Evolutionary conservation across 2,329 filamentous ascomycete genomes (phyloP), one percentile per base, ranked within the genome.

Genomic region (Phialophora macrospora): DNA sequence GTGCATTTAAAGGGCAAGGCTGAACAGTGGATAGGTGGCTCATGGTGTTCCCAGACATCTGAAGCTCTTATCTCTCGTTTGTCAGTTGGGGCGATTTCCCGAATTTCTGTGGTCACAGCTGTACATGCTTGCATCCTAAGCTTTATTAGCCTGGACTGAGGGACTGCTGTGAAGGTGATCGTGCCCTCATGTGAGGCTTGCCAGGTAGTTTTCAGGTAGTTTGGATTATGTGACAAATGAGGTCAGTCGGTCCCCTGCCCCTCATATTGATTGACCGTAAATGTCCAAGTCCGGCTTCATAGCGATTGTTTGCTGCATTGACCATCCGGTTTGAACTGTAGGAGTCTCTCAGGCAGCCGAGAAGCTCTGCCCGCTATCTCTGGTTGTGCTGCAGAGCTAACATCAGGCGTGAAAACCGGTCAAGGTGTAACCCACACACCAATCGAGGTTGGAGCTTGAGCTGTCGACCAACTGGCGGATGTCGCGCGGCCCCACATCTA

Each of bases 401-500:
- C 24, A 30, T 48, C 34, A 20, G 55, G 56, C 17, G 17, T 46
- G 44, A 11, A 24, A 60, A 60, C 58, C 46, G 58, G 58, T 60
- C 44, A 60, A 46, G 48, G 17, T 51, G 48, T 22, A 26, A 3
- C 48, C 38, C 48, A 8, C 48, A 24, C 48, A 8, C 22, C 48
- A 51, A 28, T 22, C 22, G 24, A 51, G 48, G n/a, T 57, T 20
- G 9, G 7, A 57, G 55, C 34, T 57, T 28, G 34, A 32, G n/a
- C 22, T 48, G 1, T 49, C 22, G 11, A 26, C 54, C 52, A 58
- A 49, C 54, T 54, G 38, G 49, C 38, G 55, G 20, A 11, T 22
- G 49, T 24, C 44, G 24, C 32, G 24, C 32, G 2, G 46, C 58
- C 26, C 28, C 30, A 28, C 30, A 26, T 6, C 48, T 24, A 38